Evolutionary conservation across 805 yeast species (phyloP), one percentile per base, ranked within the genome.

Genomic region (Ogataea corticis): DNA sequence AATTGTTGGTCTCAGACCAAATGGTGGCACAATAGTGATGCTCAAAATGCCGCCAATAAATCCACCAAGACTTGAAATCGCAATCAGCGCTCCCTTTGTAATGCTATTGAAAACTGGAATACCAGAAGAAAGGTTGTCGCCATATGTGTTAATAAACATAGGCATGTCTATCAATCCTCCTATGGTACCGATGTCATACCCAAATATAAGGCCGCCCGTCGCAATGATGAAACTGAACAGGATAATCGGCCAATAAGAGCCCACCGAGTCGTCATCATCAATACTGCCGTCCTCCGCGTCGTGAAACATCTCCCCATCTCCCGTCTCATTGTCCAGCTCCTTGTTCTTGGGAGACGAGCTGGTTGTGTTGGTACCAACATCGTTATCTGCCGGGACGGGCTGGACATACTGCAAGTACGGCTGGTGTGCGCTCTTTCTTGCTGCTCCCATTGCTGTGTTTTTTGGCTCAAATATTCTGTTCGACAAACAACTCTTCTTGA

Each of bases 181-280:
- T 38, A 68, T 54, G 1, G 63, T 63, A 1, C 72, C 72, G 27
- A 67, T 65, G 51, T 68, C 72, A 46, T 58, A 65, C 1, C 72
- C 72, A 42, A 65, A 67, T 0, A 64, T 44, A 6, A 68, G 50
- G 2, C 71, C 72, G 10, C 68, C 65, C 3, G 59, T 38, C 6
- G 67, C 56, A 18, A 67, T 61, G 5, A 55, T 48, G 3, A 57
- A 28, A 3, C 66, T 51, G 48, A 50, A 67, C 4, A 43, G 7
- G 2, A 57, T 52, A 1, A 64, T 48, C 0, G 63, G 61, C 14
- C 49, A 12, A 30, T 42, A 38, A 2, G 67, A 55, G 7, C 49
- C 56, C 19, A 55, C 25, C n/a, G 40, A 33, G 28, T 52, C 55
- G n/a, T 42, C 38, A 10, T 36, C 44, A n/a, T 41, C 14, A 12